Conservation (phyloP, 371 early-diverging fungal genomes). For the Coemansia sp. region DNA sequence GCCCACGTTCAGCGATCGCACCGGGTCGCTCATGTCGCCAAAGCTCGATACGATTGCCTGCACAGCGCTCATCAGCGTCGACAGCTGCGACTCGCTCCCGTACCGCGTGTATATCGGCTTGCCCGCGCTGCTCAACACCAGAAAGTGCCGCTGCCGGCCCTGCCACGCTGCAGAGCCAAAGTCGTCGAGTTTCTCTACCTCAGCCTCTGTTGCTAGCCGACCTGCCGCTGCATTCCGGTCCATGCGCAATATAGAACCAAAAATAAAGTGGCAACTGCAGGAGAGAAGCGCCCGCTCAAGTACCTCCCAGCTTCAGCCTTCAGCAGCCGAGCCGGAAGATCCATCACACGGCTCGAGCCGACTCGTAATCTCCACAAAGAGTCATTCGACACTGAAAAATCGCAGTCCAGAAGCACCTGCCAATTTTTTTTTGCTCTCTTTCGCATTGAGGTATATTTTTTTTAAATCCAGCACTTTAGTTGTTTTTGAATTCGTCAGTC, state of each 20-base stretch:
- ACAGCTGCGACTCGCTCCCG: conserved; percentile 87
- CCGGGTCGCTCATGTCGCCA: conserved; percentile 75
- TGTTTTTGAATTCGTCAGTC: too few species aligned
- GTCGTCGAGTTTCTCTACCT: conserved; percentile 40
- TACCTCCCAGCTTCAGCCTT: too few species aligned
- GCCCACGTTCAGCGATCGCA: conserved; percentile 77
- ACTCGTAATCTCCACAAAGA: too few species aligned
- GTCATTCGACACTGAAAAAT: too few species aligned
- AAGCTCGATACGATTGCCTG: conserved; percentile 91
- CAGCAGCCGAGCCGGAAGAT: background rate
- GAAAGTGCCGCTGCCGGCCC: conserved; percentile 42
- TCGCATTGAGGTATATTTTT: too few species aligned
- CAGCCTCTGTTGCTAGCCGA: background rate
- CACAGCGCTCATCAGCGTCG: conserved; percentile 86
- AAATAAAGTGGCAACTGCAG: background rate
- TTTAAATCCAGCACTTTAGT: too few species aligned
- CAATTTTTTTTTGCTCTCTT: too few species aligned
- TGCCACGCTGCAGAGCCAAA: conserved; percentile 45
- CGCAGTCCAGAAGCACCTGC: too few species aligned
- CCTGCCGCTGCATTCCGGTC: background rate
- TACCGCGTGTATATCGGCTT: conserved; percentile 60
- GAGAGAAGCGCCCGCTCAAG: background rate
- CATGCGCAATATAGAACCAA: background rate
- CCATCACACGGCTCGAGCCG: background rate
- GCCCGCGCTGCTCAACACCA: conserved; percentile 54